A percentile compares a stretch with the other conserved stretches of the same genome.
These are phyloP conservation scores for Obba rivulosa DNA, from an alignment of 768 basidiomycete genomes.

Conservation along the genomic window DNA sequence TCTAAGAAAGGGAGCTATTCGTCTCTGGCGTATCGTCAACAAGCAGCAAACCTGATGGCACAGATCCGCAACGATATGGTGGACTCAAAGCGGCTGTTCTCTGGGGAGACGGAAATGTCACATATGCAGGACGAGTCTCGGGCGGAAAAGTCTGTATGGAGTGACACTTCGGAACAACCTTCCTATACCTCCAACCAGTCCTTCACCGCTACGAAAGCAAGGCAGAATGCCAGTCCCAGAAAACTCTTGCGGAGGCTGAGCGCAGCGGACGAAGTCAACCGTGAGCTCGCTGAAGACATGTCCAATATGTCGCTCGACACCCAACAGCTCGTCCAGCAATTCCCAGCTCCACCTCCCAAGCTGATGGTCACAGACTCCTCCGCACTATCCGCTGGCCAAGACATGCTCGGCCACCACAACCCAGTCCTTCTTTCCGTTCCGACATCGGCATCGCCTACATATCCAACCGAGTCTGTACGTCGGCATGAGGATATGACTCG, in stretches of 20 bases:
- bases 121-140: conserved; percentile 16
- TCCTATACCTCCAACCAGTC: too few species aligned
- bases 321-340: conserved; percentile 21
- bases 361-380: conserved; percentile 16
- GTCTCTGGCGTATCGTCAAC: conserved; percentile 64
- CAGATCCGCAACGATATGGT: conserved; percentile 80
- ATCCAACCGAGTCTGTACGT: conserved; percentile 49
- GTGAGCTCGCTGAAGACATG: conserved; percentile 32
- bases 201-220: background rate
- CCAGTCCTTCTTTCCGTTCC: conserved; percentile 12
- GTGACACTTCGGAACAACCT: too few species aligned
- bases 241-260: conserved; percentile 33
- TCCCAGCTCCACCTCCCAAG: conserved; percentile 23
- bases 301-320: conserved; percentile 40
- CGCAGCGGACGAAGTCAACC: conserved; percentile 36
- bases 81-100: conserved; percentile 67
- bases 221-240: conserved; percentile 33
- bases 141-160: too few species aligned
- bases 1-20: conserved; percentile 41
- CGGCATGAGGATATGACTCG: conserved; percentile 76
- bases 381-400: conserved; percentile 10
- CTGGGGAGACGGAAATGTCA: conserved; percentile 56
- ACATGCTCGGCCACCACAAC: conserved; percentile 5
- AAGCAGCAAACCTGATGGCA: conserved; percentile 79
- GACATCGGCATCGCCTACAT: conserved; percentile 24